Base-by-base conservation (phyloP, 2,329 filamentous ascomycete species). In the Fusarium newnesense region DNA sequence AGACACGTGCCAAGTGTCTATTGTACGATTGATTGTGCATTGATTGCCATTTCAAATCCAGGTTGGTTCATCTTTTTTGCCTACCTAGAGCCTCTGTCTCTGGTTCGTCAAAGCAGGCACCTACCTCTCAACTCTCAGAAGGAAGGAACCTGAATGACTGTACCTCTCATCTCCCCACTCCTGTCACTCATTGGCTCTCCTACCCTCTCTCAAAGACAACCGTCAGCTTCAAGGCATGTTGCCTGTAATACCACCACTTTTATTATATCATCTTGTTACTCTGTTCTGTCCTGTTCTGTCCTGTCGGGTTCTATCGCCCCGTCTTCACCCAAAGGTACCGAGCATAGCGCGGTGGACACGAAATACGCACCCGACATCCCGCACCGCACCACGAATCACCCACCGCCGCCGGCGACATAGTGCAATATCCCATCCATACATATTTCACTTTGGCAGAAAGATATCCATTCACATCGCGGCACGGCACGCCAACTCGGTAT, bases 1-100 rank as follows among this genome's bases (percentile, higher is more conserved):
- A 57, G 58, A 65, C 64, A 59, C 68, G 50, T 42, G 44, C 60
- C 56, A 72, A 73, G 59, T 58, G 59, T 60, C 50, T 59, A 24
- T 65, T 77, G 71, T 71, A 77, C 69, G 60, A 73, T 64, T 77
- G 71, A 64, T 52, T 60, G 64, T 39, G 28, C 16, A 46, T 58
- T n/a, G 62, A 65, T 63, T 32, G 50, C 46, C 40, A 62, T 74
- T 72, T 74, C 65, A 47, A 40, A 47, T 69, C 59, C 52, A 77
- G 75, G 75, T 77, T 77, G 67, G 73, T 76, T 68, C 64, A 67
- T 75, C 61, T 73, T 73, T 75, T 73, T 74, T 32, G 4, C 12
- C 61, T 74, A 67, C 71, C 62, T 40, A 62, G 54, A 60, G n/a
- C 16, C 62, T 54, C 49, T 30, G 34, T 39, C 50, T 60, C 47